These are phyloP conservation scores for Leptomonas seymouri DNA, from an alignment of 208 protist genomes.

Conservation along the genomic window DNA sequence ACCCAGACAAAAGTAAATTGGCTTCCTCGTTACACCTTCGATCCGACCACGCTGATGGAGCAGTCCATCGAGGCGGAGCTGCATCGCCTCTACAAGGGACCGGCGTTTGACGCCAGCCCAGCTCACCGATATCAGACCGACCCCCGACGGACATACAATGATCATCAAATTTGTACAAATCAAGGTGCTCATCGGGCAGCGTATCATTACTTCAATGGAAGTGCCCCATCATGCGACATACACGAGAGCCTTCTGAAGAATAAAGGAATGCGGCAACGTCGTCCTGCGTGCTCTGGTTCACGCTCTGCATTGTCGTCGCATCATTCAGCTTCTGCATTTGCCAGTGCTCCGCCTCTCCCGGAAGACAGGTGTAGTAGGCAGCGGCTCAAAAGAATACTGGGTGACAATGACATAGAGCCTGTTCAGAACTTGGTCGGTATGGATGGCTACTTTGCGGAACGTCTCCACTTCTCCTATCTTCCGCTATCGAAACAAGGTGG, in stretches of 20 bases:
- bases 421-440: slow-evolving; percentile 39
- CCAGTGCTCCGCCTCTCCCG: neutral
- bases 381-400: slow-evolving; percentile 24
- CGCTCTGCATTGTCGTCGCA: neutral
- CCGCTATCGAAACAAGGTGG: neutral
- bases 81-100: slow-evolving; percentile 9
- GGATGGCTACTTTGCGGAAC: slow-evolving; percentile 23
- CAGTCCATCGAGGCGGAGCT: slow-evolving; percentile 21
- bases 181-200: neutral
- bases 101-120: neutral
- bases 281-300: neutral
- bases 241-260: neutral
- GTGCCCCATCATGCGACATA: neutral
- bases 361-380: neutral
- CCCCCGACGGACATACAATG: neutral
- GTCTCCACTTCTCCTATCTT: slow-evolving; percentile 18
- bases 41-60: slow-evolving; percentile 12
- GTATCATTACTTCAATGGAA: neutral
- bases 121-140: neutral
- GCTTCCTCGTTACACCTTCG: slow-evolving; percentile 14
- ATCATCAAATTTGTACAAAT: neutral
- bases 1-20: neutral
- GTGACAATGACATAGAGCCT: slow-evolving; percentile 24
- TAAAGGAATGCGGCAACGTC: neutral
- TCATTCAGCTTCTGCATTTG: neutral